Base-by-base conservation (phyloP, 1,284 basidiomycete species). In the Pseudozyma sp. region DNA sequence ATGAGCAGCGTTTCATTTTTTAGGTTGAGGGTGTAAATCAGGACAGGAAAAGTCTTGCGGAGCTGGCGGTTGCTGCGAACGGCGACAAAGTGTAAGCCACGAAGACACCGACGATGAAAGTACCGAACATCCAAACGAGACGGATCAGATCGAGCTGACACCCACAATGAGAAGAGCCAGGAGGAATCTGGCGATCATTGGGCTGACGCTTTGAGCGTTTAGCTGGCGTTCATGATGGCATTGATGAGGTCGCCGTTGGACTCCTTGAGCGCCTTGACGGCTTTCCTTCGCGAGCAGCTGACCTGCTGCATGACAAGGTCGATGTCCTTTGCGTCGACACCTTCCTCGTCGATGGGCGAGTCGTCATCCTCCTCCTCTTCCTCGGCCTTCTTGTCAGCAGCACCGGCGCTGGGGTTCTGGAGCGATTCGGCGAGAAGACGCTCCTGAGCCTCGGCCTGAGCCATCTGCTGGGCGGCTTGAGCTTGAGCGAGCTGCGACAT, bases 301-400 rank as follows among this genome's bases (percentile, higher is more conserved):
- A 82, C 80, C 87, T 96, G 94, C 65, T 90, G 88, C 88, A 97
- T 94, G 60, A 99, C 93, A 64, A 97, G 90, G 79, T 97, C 93
- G 56, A 81, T 94, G 85, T 99, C 96, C 86, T 97, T 95, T 59
- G 92, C 89, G 77, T 97, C 94, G 62, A 97, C 76, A 34, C 85
- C 85, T 33, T 80, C 74, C 74, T 85, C 84, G 79, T 87, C 87
- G 46, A 84, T 84, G 56, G 80, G 80, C 42, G 67, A 72, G 51
- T 74, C 83, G 50, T 84, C 83, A 34, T 79, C 81, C 52, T 82
- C 84, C 47, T 84, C 85, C 54, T 82, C 83, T 52, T 85, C 85
- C 52, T 78, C 66, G 40, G 66, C 66, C 67, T 79, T 75, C 50
- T 63, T 54, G 16, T 54, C 59, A 47, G 57, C 71, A 47, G 54